These are phyloP conservation scores for Populus pruinosa DNA, from an alignment of 345 rosid genomes.

Conservation along the genomic window DNA sequence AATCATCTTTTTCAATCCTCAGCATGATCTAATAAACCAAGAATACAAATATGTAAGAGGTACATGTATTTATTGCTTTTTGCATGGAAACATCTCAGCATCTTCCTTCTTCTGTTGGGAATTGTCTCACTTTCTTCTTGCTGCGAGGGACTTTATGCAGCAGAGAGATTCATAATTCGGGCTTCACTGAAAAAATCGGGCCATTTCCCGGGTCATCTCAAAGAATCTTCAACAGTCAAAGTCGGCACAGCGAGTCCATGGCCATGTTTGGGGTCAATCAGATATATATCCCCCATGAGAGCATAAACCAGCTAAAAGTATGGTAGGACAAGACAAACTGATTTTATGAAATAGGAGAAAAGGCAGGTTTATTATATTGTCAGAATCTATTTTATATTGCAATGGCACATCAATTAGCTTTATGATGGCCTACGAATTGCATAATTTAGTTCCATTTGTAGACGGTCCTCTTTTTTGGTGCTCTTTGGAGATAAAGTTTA, in stretches of 20 bases:
- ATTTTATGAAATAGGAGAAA: slow-evolving; percentile 1
- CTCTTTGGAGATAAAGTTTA: slow-evolving; percentile 1
- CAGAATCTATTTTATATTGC: not conserved
- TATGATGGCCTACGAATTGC: not conserved
- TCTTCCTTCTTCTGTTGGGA: slow-evolving; percentile 2
- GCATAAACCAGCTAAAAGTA: slow-evolving; percentile 5
- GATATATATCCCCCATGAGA: not conserved
- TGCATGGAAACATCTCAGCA: slow-evolving; percentile 1
- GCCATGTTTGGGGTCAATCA: not conserved
- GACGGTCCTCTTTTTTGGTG: not conserved
- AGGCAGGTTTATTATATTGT: not conserved
- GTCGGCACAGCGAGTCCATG: not conserved
- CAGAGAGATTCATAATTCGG: not conserved
- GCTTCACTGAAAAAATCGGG: not conserved
- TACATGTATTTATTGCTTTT: not conserved
- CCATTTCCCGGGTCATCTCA: slow-evolving; percentile 15
- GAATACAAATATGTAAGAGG: not conserved
- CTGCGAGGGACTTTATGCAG: slow-evolving; percentile 4
- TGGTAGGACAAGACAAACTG: slow-evolving; percentile 7
- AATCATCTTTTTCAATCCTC: no score
- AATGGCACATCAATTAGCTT: not conserved
- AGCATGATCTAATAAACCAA: no score
- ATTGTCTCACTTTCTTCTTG: slow-evolving; percentile 11
- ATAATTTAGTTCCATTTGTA: not conserved
- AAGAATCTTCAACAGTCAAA: not conserved